phyloP scores from a whole-genome alignment of 306 rosid species.

The Ormosia emarginata region DNA sequence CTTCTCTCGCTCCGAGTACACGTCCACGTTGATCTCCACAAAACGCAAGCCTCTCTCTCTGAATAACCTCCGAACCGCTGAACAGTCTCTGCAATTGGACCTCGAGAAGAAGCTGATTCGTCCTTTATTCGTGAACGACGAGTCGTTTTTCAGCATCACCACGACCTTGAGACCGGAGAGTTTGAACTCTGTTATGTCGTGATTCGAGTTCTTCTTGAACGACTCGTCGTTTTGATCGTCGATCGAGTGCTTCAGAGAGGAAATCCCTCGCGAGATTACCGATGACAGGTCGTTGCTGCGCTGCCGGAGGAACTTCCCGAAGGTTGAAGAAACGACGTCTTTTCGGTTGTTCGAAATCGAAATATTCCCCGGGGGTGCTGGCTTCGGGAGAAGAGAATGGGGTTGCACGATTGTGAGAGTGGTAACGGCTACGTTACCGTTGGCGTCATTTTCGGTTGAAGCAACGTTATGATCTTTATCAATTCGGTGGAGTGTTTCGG shows the following conservation, averaged over 20 bases:
- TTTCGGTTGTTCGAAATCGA: neutral
- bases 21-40: conserved; percentile 88
- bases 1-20: conserved; percentile 52
- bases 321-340: conserved; percentile 3
- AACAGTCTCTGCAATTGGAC: conserved; percentile 81
- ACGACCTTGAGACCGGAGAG: conserved; percentile 69
- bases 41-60: conserved; percentile 53
- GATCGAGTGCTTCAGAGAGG: conserved; percentile 37
- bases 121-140: conserved; percentile 23
- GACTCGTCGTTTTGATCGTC: conserved; percentile 20
- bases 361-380: conserved; percentile 50
- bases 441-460: neutral
- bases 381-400: conserved; percentile 73
- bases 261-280: conserved; percentile 47
- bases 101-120: conserved; percentile 76
- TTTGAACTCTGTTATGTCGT: conserved; percentile 46
- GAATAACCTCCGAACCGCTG: conserved; percentile 65
- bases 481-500: neutral
- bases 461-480: neutral
- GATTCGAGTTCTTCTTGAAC: neutral
- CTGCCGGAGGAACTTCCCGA: conserved; percentile 58
- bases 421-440: conserved; percentile 11
- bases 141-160: conserved; percentile 34
- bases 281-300: conserved; percentile 53
- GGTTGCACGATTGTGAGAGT: conserved; percentile 35